Base-by-base conservation (phyloP, 78 protist species). In the Cyanophora paradoxa region DNA sequence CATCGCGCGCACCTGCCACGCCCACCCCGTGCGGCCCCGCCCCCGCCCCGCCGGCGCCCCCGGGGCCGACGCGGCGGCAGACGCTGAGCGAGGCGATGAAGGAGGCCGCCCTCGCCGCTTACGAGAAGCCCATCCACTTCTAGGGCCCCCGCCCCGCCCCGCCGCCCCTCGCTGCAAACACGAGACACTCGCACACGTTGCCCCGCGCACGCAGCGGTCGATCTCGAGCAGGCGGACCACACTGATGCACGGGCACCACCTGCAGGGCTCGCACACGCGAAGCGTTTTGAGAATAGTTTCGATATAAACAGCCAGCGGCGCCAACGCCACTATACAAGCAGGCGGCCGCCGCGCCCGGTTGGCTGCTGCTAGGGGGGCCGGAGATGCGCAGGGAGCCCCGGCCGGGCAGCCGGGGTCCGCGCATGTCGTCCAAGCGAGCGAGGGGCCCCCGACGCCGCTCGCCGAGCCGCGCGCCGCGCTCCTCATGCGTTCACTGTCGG, bases 31-130 rank as follows among this genome's bases (percentile, higher is more conserved):
- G 6, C 19, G 62, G 6, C 62, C 11, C 26, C 11, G 19, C n/a
- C n/a, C n/a, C n/a, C n/a, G n/a, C n/a, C n/a, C n/a, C n/a, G n/a
- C n/a, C n/a, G n/a, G n/a, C n/a, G 62, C 6, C 26, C 13, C 11
- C 19, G 26, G 14, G 17, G 62, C 11, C 36, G 62, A 8, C 36
- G 62, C 14, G 62, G 62, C 19, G 34, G 62, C 19, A 84, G 68
- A 96, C 98, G 28, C 50, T 92, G 54, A 56, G 86, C 40, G 99
- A 97, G 85, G 99, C 98, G 8, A 69, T 97, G 82, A 92, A 93
- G 84, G 99, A 96, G 81, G 98, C 99, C 30, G 78, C 84, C 37
- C 68, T 94, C 87, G 82, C 79, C 30, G 71, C 89, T 31, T 84
- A 73, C 68, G 90, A 54, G 76, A 93, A 94, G 88, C 78, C 98